Conservation (phyloP, 345 rosid species). For the Salix dunnii region DNA sequence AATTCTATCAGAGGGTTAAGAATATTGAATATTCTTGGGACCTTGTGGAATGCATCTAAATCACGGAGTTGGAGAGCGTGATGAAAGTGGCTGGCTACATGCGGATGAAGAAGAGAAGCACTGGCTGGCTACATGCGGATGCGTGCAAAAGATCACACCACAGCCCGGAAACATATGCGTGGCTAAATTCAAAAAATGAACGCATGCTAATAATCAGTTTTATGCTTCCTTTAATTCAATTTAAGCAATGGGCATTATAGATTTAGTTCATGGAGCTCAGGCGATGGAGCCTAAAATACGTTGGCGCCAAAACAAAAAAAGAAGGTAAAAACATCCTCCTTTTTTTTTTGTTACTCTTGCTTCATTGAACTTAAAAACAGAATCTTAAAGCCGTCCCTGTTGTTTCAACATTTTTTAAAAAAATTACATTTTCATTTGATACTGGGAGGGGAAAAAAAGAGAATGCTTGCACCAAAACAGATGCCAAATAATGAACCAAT, state of each 20-base stretch:
- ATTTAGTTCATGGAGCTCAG: neutral
- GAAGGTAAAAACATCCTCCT: no score
- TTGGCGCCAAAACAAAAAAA: no score
- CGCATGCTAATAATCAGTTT: neutral
- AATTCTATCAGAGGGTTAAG: slow-evolving; percentile 52
- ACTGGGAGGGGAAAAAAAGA: neutral
- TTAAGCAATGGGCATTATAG: neutral
- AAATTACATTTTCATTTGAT: no score
- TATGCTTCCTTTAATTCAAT: slow-evolving; percentile 2
- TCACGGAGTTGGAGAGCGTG: no score
- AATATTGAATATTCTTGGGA: neutral
- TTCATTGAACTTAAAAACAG: slow-evolving; percentile 85
- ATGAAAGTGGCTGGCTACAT: no score
- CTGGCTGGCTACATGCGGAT: no score
- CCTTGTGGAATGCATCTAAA: no score
- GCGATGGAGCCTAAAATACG: no score
- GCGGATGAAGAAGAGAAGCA: no score
- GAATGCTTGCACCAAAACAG: slow-evolving; percentile 39
- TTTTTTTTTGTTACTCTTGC: slow-evolving; percentile 28
- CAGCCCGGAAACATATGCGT: neutral
- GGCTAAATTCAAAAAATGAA: neutral
- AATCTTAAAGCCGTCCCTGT: slow-evolving; percentile 91
- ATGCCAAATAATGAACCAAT: slow-evolving; percentile 33
- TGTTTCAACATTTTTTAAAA: slow-evolving; percentile 68
- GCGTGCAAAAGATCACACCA: neutral